Conservation (phyloP, 78 protist genomes). For the Cavenderia fasciculata region DNA sequence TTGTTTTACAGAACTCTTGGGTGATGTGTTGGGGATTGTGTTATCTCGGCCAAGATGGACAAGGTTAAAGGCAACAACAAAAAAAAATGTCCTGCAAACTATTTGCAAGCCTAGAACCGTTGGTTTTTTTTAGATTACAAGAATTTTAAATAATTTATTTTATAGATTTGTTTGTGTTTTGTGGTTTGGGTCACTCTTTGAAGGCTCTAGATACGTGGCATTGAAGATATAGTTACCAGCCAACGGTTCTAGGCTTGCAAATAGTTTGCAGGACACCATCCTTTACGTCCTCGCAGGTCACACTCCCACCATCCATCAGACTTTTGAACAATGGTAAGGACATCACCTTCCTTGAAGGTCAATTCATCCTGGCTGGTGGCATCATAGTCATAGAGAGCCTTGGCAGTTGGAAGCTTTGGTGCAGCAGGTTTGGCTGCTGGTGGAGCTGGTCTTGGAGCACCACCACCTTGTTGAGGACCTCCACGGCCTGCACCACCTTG, state of each 20-base stretch:
- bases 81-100: constrained; percentile 82
- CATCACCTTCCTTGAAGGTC: constrained; percentile 86
- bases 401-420: constrained; percentile 75
- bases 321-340: constrained; percentile 69
- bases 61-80: too few species aligned
- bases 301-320: constrained; percentile 91
- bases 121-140: too few species aligned
- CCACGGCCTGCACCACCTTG: constrained; percentile 66
- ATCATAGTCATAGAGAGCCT: constrained; percentile 81
- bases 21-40: too few species aligned
- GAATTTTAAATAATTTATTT: too few species aligned
- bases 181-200: too few species aligned
- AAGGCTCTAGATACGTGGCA: too few species aligned
- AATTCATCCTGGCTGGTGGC: constrained; percentile 86
- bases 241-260: too few species aligned
- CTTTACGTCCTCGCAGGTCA: constrained; percentile 81
- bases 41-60: too few species aligned
- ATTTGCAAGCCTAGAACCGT: too few species aligned
- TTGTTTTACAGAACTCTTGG: too few species aligned
- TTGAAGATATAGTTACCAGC: too few species aligned
- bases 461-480: constrained; percentile 32
- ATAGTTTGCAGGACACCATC: constrained; percentile 83
- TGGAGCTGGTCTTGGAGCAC: constrained; percentile 14
- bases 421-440: constrained; percentile 68
- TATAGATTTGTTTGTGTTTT: too few species aligned